Evolutionary conservation across 192 early-diverging fungal species (phyloP).

Genomic region (Coemansia sp.): DNA sequence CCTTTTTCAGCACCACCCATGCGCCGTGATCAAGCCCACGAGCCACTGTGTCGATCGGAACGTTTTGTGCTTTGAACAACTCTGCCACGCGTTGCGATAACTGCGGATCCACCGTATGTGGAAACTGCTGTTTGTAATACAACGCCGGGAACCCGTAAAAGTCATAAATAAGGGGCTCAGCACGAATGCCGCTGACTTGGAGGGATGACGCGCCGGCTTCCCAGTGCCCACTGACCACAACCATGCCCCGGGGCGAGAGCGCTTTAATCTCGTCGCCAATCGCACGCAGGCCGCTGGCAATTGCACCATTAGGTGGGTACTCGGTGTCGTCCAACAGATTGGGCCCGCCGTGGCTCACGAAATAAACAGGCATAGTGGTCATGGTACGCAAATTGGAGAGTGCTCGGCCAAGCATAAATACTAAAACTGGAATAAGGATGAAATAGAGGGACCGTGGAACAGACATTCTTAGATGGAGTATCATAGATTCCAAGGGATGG

Average conservation of each 20-base stretch:
- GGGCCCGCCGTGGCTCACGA: conserved; percentile 49
- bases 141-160: conserved; percentile 64
- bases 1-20: conserved; percentile 68
- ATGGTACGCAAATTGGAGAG: background rate
- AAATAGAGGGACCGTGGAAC: no score
- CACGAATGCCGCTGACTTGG: conserved; percentile 35
- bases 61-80: conserved; percentile 48
- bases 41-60: conserved; percentile 49
- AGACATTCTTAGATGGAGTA: no score
- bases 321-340: conserved; percentile 33
- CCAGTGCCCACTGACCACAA: conserved; percentile 71
- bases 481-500: no score
- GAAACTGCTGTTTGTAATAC: conserved; percentile 61
- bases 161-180: conserved; percentile 62
- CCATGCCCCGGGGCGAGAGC: conserved; percentile 58
- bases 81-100: conserved; percentile 55
- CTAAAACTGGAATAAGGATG: no score
- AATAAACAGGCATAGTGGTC: conserved; percentile 35
- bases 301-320: conserved; percentile 21
- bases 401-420: no score
- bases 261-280: conserved; percentile 51
- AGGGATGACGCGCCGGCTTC: conserved; percentile 51
- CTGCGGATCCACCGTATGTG: conserved; percentile 56
- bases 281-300: conserved; percentile 24
- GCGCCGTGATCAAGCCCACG: conserved; percentile 71